A percentile compares a stretch with the other conserved stretches of the same genome.
Evolutionary conservation across 164 flowering plant genomes (phyloP).

Genomic region (Malania oleifera): DNA sequence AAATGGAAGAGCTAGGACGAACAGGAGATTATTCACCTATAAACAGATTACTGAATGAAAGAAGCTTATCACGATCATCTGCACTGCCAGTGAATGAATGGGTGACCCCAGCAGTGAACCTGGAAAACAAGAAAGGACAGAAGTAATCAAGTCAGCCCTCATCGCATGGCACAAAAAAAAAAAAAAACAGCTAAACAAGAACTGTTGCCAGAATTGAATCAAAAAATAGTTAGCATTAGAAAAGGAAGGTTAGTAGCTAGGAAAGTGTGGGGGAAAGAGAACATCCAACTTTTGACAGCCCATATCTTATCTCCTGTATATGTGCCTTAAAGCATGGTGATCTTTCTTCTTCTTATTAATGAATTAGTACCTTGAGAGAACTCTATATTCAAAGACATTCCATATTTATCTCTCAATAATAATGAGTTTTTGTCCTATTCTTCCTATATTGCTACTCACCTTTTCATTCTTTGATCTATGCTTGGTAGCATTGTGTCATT

Average conservation of each 20-base stretch:
- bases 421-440: too few species aligned
- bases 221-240: not conserved
- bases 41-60: constrained; percentile 58
- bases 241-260: not conserved
- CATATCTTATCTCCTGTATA: not conserved
- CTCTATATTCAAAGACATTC: too few species aligned
- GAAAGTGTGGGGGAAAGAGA: not conserved
- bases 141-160: not conserved
- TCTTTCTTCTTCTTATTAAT: not conserved
- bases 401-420: too few species aligned
- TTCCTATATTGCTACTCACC: too few species aligned
- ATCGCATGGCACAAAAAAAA: not conserved
- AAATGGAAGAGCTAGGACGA: not conserved
- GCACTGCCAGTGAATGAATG: constrained; percentile 96
- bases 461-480: too few species aligned
- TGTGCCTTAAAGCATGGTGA: not conserved
- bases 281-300: not conserved
- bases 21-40: constrained; percentile 47
- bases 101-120: constrained; percentile 74
- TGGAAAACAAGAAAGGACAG: constrained; percentile 22
- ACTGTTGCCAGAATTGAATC: not conserved
- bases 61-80: constrained; percentile 75
- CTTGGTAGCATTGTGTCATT: too few species aligned
- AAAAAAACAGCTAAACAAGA: not conserved
- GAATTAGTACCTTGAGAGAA: too few species aligned